These are phyloP conservation scores for Aspergillus quadrilineatus DNA, from an alignment of 2,329 filamentous ascomycete species.

Conservation along the genomic window DNA sequence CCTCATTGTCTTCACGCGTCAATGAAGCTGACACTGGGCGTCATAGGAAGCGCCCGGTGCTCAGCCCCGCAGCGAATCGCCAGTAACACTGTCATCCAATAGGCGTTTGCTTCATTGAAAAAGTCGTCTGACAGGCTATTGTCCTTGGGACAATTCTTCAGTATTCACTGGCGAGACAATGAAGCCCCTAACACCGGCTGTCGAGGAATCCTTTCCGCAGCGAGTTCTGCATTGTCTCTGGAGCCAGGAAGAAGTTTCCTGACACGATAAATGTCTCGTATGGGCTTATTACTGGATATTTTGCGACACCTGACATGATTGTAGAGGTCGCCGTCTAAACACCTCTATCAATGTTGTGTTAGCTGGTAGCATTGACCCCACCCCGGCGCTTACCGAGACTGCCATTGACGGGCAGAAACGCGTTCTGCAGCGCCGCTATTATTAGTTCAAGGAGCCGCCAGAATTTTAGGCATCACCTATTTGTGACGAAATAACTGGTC, in stretches of 20 bases:
- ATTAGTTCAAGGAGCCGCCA: too few species aligned
- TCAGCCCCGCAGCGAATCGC: constrained; percentile 10
- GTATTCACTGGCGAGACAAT: not conserved
- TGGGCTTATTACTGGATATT: not conserved
- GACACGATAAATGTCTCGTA: not conserved
- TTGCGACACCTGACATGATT: not conserved
- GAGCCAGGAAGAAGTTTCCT: not conserved
- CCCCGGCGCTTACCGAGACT: not conserved
- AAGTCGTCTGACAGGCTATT: constrained; percentile 2
- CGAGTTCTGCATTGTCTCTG: not conserved
- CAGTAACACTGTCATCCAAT: constrained; percentile 2
- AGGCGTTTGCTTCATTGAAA: not conserved
- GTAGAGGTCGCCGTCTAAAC: not conserved
- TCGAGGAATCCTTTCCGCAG: not conserved
- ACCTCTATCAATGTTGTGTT: not conserved
- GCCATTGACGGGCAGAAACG: too few species aligned
- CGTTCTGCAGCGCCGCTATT: too few species aligned
- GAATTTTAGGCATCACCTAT: too few species aligned
- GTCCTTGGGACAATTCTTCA: constrained; percentile 1
- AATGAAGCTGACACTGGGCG: constrained; percentile 4
- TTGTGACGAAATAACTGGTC: too few species aligned
- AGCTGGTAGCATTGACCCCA: not conserved
- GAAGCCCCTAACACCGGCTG: not conserved
- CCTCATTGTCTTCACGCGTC: not conserved
- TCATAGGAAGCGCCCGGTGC: constrained; percentile 11